phyloP scores from a whole-genome alignment of 306 rosid species.

The Begonia fuchsioides region DNA sequence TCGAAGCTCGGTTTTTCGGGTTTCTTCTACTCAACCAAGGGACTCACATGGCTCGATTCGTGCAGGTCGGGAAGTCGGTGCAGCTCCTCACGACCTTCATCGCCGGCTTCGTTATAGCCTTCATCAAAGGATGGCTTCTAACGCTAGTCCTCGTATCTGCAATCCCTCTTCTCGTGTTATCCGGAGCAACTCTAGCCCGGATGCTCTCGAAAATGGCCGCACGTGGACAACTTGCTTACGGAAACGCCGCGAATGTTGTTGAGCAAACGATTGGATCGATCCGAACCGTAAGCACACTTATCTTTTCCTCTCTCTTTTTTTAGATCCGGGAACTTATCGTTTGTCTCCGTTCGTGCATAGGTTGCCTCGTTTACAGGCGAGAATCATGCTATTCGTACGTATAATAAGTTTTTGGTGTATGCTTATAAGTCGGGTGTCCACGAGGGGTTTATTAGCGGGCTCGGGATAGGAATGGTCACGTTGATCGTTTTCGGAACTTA shows the following conservation, averaged over 20 bases:
- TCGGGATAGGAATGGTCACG: constrained; percentile 50
- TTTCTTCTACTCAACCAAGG: no score
- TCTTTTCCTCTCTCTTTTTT: neutral
- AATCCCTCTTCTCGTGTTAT: constrained; percentile 56
- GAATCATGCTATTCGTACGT: constrained; percentile 47
- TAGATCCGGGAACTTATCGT: constrained; percentile 7
- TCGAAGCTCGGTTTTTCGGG: neutral
- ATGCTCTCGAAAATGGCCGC: constrained; percentile 47
- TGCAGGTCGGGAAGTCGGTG: constrained; percentile 70
- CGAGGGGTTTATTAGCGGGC: constrained; percentile 53
- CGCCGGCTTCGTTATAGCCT: constrained; percentile 68
- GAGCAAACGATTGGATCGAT: constrained; percentile 87
- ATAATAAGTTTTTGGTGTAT: constrained; percentile 36
- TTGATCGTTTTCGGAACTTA: constrained; percentile 41
- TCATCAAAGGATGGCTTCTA: constrained; percentile 80
- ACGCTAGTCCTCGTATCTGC: constrained; percentile 60
- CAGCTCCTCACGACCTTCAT: constrained; percentile 55
- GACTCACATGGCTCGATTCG: neutral
- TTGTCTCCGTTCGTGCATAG: constrained; percentile 13
- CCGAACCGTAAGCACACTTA: constrained; percentile 45
- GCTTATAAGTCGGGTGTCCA: constrained; percentile 68
- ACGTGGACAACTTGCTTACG: constrained; percentile 63
- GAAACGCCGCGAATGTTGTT: constrained; percentile 64
- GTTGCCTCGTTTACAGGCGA: constrained; percentile 86
- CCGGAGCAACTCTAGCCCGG: constrained; percentile 49